phyloP scores from a whole-genome alignment of 495 filamentous ascomycete genomes.

The Penicillium lividum region DNA sequence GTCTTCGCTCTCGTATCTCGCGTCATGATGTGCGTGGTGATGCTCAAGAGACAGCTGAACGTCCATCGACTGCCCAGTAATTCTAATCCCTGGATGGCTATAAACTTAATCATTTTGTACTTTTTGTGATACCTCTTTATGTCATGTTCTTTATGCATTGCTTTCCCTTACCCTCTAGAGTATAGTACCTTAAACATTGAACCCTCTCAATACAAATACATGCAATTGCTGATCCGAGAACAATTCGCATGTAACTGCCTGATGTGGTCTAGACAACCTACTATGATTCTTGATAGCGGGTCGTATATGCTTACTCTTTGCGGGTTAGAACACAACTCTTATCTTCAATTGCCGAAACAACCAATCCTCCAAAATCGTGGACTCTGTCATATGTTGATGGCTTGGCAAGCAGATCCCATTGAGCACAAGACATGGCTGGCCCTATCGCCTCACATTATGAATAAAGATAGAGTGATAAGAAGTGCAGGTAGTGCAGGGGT shows the following conservation, averaged over 20 bases:
- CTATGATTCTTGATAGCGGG: background rate
- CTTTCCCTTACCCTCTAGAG: background rate
- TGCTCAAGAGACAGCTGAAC: conserved; percentile 13
- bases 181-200: background rate
- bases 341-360: background rate
- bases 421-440: background rate
- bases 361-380: too few species aligned
- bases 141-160: background rate
- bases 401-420: background rate
- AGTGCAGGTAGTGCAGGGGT: background rate
- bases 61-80: conserved; percentile 29
- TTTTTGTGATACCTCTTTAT: conserved; percentile 12
- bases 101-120: background rate
- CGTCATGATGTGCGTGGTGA: conserved; percentile 10
- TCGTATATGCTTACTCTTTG: conserved; percentile 3
- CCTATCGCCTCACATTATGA: background rate
- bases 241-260: background rate
- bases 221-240: background rate
- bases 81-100: conserved; percentile 3
- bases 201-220: background rate
- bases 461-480: background rate
- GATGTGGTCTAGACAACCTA: conserved; percentile 1
- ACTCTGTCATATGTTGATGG: background rate
- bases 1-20: conserved; percentile 26
- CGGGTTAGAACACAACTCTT: conserved; percentile 1